Percentiles rank a stretch among this genome's conserved stretches.
Evolutionary conservation across 75 land plant species (phyloP).

Genomic region (Selaginella tamariscina): DNA sequence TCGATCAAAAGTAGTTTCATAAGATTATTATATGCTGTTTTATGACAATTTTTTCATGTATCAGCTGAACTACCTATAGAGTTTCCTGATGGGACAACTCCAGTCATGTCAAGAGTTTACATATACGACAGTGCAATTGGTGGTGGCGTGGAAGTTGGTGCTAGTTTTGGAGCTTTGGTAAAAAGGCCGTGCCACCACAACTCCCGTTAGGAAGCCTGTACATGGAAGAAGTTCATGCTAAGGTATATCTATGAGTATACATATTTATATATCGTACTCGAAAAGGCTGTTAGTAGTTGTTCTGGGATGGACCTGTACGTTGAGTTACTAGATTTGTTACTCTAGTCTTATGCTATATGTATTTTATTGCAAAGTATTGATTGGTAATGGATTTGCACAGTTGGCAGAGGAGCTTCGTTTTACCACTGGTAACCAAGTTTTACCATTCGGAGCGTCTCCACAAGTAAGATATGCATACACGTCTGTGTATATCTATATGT

Average conservation of each 20-base stretch:
- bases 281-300: no score
- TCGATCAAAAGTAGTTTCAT: not conserved
- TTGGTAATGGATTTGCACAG: no score
- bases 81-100: conserved; percentile 96
- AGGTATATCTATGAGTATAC: conserved; percentile 38
- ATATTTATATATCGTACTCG: no score
- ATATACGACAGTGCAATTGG: conserved; percentile 73
- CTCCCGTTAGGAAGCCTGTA: conserved; percentile 68
- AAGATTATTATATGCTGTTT: not conserved
- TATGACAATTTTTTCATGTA: conserved; percentile 1
- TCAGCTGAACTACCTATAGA: conserved; percentile 79
- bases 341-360: no score
- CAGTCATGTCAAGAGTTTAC: conserved; percentile 80
- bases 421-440: conserved; percentile 68
- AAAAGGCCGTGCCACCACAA: conserved; percentile 72
- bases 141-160: conserved; percentile 52
- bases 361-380: no score
- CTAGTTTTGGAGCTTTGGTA: conserved; percentile 41
- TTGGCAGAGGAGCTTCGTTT: conserved; percentile 75
- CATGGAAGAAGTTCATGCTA: conserved; percentile 95
- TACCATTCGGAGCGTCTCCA: conserved; percentile 92
- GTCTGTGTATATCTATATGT: no score
- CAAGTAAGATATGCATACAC: conserved; percentile 60
- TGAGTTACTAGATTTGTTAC: no score
- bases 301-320: no score